Conservation (phyloP, 2,329 filamentous ascomycete genomes). For the Alternaria atra region DNA sequence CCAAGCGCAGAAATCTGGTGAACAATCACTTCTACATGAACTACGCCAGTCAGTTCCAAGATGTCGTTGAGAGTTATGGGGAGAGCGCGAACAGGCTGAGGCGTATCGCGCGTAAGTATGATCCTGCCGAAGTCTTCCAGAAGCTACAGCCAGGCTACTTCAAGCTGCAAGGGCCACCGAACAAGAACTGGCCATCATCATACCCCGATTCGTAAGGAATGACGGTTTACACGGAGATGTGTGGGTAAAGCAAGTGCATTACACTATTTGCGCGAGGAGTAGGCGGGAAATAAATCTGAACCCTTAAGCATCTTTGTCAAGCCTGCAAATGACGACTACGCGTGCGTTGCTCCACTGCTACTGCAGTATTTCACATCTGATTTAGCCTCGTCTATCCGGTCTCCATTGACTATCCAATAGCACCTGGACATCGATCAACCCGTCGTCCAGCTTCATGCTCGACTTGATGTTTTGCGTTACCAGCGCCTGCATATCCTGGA, state of each 20-base stretch:
- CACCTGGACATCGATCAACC: neutral
- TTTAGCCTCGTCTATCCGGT: neutral
- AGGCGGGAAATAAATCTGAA: neutral
- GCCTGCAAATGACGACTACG: too few species aligned
- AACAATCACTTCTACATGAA: slow-evolving; percentile 52
- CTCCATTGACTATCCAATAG: too few species aligned
- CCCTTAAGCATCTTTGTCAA: too few species aligned
- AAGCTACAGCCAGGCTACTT: slow-evolving; percentile 18
- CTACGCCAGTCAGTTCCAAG: slow-evolving; percentile 55
- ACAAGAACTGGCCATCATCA: slow-evolving; percentile 1
- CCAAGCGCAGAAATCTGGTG: slow-evolving; percentile 9
- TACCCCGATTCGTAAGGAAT: rapidly evolving
- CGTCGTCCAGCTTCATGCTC: neutral
- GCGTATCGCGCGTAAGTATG: slow-evolving; percentile 14
- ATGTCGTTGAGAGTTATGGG: slow-evolving; percentile 55
- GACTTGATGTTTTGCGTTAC: neutral
- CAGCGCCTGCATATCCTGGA: neutral
- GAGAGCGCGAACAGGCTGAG: slow-evolving; percentile 24
- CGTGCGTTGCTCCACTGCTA: neutral
- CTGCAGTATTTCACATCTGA: neutral
- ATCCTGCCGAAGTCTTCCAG: slow-evolving; percentile 20
- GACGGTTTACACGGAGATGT: neutral
- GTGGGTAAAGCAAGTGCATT: too few species aligned
- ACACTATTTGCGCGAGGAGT: neutral
- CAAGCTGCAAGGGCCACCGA: slow-evolving; percentile 12